phyloP scores from a whole-genome alignment of 2,329 filamentous ascomycete species.

The Aspergillus chevalieri region DNA sequence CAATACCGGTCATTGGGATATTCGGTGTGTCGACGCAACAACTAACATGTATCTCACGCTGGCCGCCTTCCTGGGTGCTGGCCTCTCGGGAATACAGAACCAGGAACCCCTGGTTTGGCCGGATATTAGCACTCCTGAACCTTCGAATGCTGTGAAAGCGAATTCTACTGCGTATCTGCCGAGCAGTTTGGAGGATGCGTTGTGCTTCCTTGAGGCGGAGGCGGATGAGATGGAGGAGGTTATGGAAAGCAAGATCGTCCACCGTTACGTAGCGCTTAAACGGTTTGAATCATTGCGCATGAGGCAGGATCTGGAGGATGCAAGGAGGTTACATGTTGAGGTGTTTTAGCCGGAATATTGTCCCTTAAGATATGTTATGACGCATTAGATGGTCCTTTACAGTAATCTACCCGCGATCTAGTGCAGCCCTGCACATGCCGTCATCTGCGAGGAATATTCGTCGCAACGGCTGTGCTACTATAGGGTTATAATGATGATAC shows the following conservation, averaged over 20 bases:
- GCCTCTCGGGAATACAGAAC: constrained; percentile 9
- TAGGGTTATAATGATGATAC: too few relatives aligned
- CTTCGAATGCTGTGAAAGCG: background rate
- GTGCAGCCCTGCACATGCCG: too few relatives aligned
- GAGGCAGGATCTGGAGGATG: too few relatives aligned
- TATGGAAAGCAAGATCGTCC: background rate
- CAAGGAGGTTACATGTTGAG: too few relatives aligned
- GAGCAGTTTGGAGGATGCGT: background rate
- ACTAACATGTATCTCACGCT: constrained; percentile 19
- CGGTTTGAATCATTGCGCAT: background rate
- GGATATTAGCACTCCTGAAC: background rate
- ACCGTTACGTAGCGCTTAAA: background rate
- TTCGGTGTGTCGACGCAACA: constrained; percentile 15
- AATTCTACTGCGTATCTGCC: background rate
- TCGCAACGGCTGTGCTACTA: too few relatives aligned
- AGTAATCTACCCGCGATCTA: too few relatives aligned
- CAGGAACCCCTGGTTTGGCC: constrained; percentile 7
- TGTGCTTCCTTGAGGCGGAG: background rate
- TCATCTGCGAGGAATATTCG: too few relatives aligned
- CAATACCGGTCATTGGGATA: constrained; percentile 15
- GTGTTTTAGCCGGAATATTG: too few relatives aligned
- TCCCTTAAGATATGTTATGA: too few relatives aligned
- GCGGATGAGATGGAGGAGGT: background rate
- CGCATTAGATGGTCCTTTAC: too few relatives aligned
- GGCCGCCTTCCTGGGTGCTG: constrained; percentile 10